Evolutionary conservation across 2,329 filamentous ascomycete genomes (phyloP).

Genomic region (Trichoderma sp.): DNA sequence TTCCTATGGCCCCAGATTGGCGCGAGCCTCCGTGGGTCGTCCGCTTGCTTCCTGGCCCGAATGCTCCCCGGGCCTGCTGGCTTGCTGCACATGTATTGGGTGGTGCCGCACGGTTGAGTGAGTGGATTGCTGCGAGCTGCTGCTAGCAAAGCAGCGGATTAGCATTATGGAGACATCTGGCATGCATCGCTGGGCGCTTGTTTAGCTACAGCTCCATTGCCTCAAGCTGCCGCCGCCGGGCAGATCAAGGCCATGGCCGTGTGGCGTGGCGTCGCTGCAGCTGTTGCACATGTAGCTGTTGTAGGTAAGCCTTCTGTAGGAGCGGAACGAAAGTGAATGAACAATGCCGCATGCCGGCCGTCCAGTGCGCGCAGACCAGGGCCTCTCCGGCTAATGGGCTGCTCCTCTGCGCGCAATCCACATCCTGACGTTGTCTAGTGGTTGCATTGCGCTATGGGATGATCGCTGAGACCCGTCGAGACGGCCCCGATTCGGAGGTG

Average conservation of each 20-base stretch:
- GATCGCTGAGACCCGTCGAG: constrained; percentile 15
- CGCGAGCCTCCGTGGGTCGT: constrained; percentile 29
- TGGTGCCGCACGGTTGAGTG: constrained; percentile 26
- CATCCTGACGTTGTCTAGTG: constrained; percentile 23
- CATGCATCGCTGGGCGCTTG: constrained; percentile 25
- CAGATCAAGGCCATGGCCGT: constrained; percentile 14
- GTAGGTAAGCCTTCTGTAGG: not conserved
- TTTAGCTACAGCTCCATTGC: constrained; percentile 15
- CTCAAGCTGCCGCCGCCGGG: constrained; percentile 19
- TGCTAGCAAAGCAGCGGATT: constrained; percentile 25
- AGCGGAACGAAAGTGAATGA: not conserved
- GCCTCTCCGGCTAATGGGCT: constrained; percentile 18
- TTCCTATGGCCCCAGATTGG: constrained; percentile 29
- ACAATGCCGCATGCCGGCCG: not conserved
- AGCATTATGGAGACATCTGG: constrained; percentile 28
- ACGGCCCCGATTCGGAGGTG: constrained; percentile 23
- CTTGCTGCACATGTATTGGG: constrained; percentile 26
- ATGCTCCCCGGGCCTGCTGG: constrained; percentile 27
- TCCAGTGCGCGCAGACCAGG: constrained; percentile 16
- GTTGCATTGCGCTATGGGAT: constrained; percentile 26
- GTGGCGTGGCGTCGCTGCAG: constrained; percentile 12
- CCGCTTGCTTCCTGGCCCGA: constrained; percentile 27
- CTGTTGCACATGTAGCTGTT: not conserved
- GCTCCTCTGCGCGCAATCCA: constrained; percentile 8
- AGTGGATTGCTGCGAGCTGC: constrained; percentile 27